Evolutionary conservation across 2,329 filamentous ascomycete genomes (phyloP).

Genomic region (Colletotrichum theobromicola): DNA sequence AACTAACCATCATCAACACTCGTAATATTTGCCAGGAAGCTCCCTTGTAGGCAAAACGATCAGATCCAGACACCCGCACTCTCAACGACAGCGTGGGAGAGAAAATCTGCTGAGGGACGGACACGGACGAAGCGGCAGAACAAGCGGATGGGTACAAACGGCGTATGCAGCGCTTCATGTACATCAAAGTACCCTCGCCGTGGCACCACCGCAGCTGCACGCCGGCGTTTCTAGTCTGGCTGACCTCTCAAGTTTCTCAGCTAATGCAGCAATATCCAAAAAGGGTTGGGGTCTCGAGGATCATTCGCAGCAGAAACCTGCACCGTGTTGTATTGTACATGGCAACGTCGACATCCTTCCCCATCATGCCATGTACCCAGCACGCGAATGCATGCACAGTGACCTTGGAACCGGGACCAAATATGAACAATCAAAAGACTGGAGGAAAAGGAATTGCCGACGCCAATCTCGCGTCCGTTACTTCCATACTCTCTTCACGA

Average conservation of each 20-base stretch:
- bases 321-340: neutral
- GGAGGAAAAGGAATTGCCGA: neutral
- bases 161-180: constrained; percentile 1
- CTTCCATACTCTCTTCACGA: neutral
- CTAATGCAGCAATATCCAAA: constrained; percentile 18
- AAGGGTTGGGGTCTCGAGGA: neutral
- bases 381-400: neutral
- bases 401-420: neutral
- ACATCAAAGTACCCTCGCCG: constrained; percentile 1
- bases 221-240: constrained; percentile 2
- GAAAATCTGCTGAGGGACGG: neutral
- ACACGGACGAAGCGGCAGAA: neutral
- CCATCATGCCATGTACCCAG: neutral
- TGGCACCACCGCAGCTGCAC: constrained; percentile 11
- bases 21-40: too few species aligned
- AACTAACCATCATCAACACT: neutral
- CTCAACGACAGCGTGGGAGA: neutral
- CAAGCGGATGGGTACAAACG: neutral
- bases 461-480: neutral
- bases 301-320: neutral
- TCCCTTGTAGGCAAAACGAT: neutral
- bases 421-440: neutral
- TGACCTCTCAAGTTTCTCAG: constrained; percentile 3
- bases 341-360: neutral
- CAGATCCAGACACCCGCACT: neutral